Base-by-base conservation (phyloP, 768 basidiomycete species). In the Leccinum subgranulosum region DNA sequence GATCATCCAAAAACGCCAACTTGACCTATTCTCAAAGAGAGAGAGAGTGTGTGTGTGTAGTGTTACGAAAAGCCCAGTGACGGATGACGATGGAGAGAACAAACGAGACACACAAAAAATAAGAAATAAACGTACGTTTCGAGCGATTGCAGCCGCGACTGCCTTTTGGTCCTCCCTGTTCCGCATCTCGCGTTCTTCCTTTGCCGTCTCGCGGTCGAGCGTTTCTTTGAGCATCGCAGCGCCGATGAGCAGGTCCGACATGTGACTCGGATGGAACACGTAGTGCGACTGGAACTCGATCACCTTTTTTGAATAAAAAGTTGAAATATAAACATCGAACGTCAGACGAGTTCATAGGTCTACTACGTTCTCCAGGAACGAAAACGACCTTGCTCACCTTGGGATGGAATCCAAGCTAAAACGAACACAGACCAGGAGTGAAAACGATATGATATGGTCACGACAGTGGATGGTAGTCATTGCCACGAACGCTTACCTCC, bases 1-100 rank as follows among this genome's bases (percentile, higher is more conserved):
- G 81, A 66, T 94, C 92, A 49, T 94, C 92, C 65, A 91, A 78
- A 67, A 83, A 92, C 2, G 86, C 86, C 51, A 91, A 71, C 68
- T 85, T 89, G n/a, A 88, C 84, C 91, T 92, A 60, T 2, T 29
- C 54, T 17, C 5, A 29, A 10, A 10, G 17, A 6, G 21, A 29
- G 29, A 31, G 11, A 4, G 31, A 12, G 31, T 5, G 29, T 31
- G 31, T 31, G 31, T 29, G 28, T 11, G 47, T 8, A 31, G 45
- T 0, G 43, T 45, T 43, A 19, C 41, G 41, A 43, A 31, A 41
- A n/a, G n/a, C 12, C 7, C 21, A 14, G 19, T 4, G 48, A 28
- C 27, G 25, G n/a, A 15, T 14, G 12, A 23, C 23, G 17, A 49
- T 19, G 23, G 23, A 3, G 3, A 28, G n/a, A 12, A 17, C 4